Evolutionary conservation across 768 basidiomycete genomes (phyloP).

Genomic region (Roridomyces roridus): DNA sequence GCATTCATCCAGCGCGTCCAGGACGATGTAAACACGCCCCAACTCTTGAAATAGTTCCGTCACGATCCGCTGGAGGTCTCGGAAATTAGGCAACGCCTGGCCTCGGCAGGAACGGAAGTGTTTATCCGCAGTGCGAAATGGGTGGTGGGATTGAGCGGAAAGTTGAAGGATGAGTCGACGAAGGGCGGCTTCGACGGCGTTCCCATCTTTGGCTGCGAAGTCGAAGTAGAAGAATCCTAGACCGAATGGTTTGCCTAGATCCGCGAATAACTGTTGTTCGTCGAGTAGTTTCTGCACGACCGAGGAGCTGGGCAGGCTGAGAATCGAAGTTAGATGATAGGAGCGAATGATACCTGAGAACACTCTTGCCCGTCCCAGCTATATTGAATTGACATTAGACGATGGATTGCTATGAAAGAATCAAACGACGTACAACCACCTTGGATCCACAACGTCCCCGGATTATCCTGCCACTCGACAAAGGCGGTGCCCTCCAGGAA

Average conservation of each 20-base stretch:
- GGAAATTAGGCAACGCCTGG: background rate
- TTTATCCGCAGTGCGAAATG: background rate
- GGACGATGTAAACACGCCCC: slow-evolving; percentile 3
- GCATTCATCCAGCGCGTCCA: slow-evolving; percentile 16
- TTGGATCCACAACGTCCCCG: background rate
- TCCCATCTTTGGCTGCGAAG: background rate
- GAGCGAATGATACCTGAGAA: background rate
- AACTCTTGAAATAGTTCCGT: background rate
- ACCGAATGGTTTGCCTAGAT: background rate
- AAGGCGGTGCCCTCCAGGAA: background rate
- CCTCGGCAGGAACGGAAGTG: background rate
- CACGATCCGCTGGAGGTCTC: background rate
- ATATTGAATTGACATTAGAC: background rate
- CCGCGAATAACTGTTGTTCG: background rate
- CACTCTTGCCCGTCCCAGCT: slow-evolving; percentile 8
- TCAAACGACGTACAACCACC: background rate
- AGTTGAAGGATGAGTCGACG: slow-evolving; percentile 3
- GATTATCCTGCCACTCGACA: slow-evolving; percentile 4
- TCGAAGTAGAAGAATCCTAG: slow-evolving; percentile 8
- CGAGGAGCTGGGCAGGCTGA: background rate
- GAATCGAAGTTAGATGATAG: background rate
- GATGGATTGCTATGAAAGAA: background rate
- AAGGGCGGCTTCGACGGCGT: background rate
- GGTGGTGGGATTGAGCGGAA: background rate
- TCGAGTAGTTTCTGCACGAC: background rate